A percentile compares a stretch with the other conserved stretches of the same genome.
Evolutionary conservation across 352 stramenopile species (phyloP).

Genomic region (Phytopythium litorale): DNA sequence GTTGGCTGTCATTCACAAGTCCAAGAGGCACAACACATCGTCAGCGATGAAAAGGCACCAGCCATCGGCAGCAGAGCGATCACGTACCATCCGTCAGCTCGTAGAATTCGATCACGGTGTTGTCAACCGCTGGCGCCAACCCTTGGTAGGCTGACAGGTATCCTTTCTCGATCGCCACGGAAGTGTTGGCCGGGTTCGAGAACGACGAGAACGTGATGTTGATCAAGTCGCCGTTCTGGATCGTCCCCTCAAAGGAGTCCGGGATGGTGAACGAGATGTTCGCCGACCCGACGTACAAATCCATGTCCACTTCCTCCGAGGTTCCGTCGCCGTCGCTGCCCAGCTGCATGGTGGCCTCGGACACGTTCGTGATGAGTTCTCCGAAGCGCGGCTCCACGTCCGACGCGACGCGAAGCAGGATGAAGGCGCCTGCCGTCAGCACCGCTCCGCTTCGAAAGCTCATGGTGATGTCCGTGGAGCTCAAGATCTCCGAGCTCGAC

Average conservation of each 20-base stretch:
- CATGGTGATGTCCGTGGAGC: constrained; percentile 45
- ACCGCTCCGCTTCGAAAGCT: constrained; percentile 58
- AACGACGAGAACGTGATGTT: constrained; percentile 65
- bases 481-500: constrained; percentile 41
- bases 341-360: constrained; percentile 35
- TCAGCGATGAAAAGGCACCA: neutral
- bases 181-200: constrained; percentile 57
- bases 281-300: constrained; percentile 40
- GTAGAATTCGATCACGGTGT: constrained; percentile 48
- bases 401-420: constrained; percentile 63
- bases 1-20: constrained; percentile 16
- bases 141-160: constrained; percentile 74
- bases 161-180: constrained; percentile 51
- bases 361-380: constrained; percentile 48
- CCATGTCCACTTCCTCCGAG: constrained; percentile 27
- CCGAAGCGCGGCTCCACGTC: constrained; percentile 55
- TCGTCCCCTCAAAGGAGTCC: constrained; percentile 40
- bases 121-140: constrained; percentile 52
- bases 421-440: constrained; percentile 49
- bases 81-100: constrained; percentile 23
- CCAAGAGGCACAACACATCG: neutral
- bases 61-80: neutral
- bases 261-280: constrained; percentile 82
- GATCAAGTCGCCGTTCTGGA: constrained; percentile 73
- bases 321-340: constrained; percentile 14